Conservation (phyloP, 1,284 basidiomycete genomes). For the Clitocybe nebularis region DNA sequence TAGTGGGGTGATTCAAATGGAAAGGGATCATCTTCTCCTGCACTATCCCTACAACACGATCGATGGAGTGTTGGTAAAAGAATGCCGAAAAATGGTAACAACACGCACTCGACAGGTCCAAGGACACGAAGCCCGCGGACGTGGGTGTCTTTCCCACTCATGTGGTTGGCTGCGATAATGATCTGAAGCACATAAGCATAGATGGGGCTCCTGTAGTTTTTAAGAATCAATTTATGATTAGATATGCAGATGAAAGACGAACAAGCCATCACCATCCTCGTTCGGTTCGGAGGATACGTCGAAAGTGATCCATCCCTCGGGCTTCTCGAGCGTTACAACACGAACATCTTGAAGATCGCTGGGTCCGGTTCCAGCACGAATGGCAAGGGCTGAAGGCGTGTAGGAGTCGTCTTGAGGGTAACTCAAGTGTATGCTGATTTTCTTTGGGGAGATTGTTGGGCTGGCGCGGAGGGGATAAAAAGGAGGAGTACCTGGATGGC, state of each 20-base stretch:
- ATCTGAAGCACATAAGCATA: constrained; percentile 90
- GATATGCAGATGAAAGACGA: constrained; percentile 22
- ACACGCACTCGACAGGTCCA: constrained; percentile 78
- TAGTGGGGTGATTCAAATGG: constrained; percentile 62
- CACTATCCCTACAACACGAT: constrained; percentile 33
- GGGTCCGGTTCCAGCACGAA: constrained; percentile 89
- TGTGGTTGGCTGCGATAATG: constrained; percentile 89
- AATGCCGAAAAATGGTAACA: background rate
- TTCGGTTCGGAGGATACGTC: constrained; percentile 77
- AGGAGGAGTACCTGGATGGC: constrained; percentile 71
- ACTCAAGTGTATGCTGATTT: constrained; percentile 88
- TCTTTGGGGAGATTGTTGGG: constrained; percentile 43
- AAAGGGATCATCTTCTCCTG: constrained; percentile 60
- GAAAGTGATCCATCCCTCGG: constrained; percentile 94
- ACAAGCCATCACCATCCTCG: constrained; percentile 76
- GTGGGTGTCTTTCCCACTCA: constrained; percentile 99
- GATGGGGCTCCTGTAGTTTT: constrained; percentile 66
- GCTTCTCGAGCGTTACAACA: constrained; percentile 82
- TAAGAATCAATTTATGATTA: background rate
- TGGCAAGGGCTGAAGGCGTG: constrained; percentile 87
- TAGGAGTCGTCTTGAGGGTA: constrained; percentile 94
- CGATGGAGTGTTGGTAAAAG: background rate
- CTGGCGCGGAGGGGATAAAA: background rate
- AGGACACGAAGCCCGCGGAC: constrained; percentile 86
- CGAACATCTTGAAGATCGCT: constrained; percentile 92